A percentile compares a stretch with the other conserved stretches of the same genome.
phyloP scores from a whole-genome alignment of 2,329 filamentous ascomycete species.

The Ciborinia camelliae region DNA sequence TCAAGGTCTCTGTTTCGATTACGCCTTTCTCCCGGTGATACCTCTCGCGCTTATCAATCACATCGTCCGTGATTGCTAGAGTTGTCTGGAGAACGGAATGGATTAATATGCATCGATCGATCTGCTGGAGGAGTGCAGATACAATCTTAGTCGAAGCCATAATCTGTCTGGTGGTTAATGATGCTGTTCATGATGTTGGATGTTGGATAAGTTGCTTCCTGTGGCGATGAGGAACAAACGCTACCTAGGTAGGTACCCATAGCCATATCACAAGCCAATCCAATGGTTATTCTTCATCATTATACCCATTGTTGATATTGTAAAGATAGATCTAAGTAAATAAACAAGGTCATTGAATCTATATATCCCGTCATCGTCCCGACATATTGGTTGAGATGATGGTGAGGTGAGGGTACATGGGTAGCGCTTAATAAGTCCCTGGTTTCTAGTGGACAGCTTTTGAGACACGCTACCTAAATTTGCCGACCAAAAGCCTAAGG shows the following conservation, averaged over 20 bases:
- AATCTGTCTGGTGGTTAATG: no score
- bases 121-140: no score
- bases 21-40: no score
- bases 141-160: not conserved
- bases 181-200: constrained; percentile 2
- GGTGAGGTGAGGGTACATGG: no score
- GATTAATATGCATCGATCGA: no score
- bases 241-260: no score
- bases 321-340: no score
- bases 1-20: no score
- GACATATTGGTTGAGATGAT: not conserved
- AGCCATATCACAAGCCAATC: not conserved
- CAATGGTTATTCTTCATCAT: not conserved
- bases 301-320: no score
- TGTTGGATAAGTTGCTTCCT: not conserved
- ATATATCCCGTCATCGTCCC: not conserved
- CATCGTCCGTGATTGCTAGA: no score
- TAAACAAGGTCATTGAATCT: not conserved
- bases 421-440: no score
- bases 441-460: not conserved
- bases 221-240: constrained; percentile 1
- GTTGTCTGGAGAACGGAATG: not conserved
- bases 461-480: not conserved
- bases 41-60: no score
- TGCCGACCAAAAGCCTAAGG: not conserved